Percentiles rank a stretch among this genome's conserved stretches.
phyloP scores from a whole-genome alignment of 345 rosid species.

The Eucalyptus polyanthemos region DNA sequence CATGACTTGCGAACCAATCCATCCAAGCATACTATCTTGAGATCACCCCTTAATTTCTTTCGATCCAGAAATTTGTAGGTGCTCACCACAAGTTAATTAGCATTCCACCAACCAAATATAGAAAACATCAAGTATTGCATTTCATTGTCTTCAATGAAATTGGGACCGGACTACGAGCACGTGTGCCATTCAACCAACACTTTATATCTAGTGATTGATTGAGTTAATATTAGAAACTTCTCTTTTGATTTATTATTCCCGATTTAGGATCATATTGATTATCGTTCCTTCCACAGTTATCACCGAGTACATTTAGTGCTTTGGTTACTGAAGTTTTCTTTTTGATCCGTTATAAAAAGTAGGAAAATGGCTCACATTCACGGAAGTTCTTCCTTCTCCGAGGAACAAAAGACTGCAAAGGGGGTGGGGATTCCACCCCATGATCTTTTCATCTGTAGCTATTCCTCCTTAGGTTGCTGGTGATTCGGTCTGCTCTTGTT shows the following conservation, averaged over 20 bases:
- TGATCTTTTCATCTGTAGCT: too few species aligned
- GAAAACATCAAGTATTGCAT: background rate
- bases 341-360: background rate
- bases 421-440: too few species aligned
- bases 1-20: background rate
- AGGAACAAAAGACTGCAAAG: too few species aligned
- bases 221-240: background rate
- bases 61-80: background rate
- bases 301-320: background rate
- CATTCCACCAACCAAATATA: background rate
- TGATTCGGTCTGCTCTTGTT: too few species aligned
- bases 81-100: background rate
- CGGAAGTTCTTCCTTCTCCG: too few species aligned
- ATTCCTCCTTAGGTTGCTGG: too few species aligned
- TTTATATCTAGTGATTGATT: background rate
- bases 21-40: background rate
- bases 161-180: background rate
- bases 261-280: rapidly evolving
- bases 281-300: too few species aligned
- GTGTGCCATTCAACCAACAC: background rate
- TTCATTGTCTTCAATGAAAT: background rate
- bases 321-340: background rate
- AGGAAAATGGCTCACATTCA: too few species aligned
- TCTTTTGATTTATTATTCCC: background rate
- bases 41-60: background rate